Percentiles rank a stretch among this genome's conserved stretches.
Conservation (phyloP, 177 flowering plant genomes). For the Tripterygium wilfordii region DNA sequence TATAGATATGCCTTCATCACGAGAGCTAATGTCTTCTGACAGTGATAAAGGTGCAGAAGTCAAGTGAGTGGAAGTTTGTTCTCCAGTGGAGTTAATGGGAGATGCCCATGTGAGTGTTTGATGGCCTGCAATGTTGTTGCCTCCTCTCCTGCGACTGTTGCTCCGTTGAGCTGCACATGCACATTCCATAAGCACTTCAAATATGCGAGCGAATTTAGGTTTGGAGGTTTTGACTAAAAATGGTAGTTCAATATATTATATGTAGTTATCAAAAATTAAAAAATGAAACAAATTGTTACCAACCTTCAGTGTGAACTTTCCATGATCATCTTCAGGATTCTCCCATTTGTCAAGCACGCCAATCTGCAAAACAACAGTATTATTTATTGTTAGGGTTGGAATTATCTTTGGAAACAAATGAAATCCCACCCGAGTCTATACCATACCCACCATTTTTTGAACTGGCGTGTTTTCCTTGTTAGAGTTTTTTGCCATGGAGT, state of each 20-base stretch:
- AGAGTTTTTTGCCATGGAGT: slow-evolving; percentile 8
- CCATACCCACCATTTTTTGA: slow-evolving; percentile 6
- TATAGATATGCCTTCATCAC: not conserved
- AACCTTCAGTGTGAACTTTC: slow-evolving; percentile 57
- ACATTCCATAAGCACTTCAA: not conserved
- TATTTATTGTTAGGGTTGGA: slow-evolving; percentile 14
- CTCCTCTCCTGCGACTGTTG: slow-evolving; percentile 51
- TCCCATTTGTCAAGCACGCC: slow-evolving; percentile 78
- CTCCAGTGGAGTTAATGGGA: slow-evolving; percentile 42
- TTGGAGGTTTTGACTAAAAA: too few relatives aligned
- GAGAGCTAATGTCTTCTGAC: slow-evolving; percentile 7
- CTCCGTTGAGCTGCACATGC: slow-evolving; percentile 69
- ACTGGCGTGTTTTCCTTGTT: slow-evolving; percentile 19
- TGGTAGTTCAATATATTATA: too few relatives aligned
- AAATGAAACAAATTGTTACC: slow-evolving; percentile 18
- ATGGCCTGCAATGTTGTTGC: slow-evolving; percentile 40
- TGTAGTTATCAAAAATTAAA: not conserved
- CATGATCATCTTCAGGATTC: slow-evolving; percentile 53
- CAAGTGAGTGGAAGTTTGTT: slow-evolving; percentile 40
- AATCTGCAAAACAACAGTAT: slow-evolving; percentile 18
- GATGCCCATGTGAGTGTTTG: slow-evolving; percentile 34
- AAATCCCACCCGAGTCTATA: slow-evolving; percentile 5
- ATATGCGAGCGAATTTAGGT: too few relatives aligned
- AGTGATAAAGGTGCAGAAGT: slow-evolving; percentile 37
- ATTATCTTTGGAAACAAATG: slow-evolving; percentile 30